phyloP scores from a whole-genome alignment of 768 basidiomycete species.

The Ramaria rubella region DNA sequence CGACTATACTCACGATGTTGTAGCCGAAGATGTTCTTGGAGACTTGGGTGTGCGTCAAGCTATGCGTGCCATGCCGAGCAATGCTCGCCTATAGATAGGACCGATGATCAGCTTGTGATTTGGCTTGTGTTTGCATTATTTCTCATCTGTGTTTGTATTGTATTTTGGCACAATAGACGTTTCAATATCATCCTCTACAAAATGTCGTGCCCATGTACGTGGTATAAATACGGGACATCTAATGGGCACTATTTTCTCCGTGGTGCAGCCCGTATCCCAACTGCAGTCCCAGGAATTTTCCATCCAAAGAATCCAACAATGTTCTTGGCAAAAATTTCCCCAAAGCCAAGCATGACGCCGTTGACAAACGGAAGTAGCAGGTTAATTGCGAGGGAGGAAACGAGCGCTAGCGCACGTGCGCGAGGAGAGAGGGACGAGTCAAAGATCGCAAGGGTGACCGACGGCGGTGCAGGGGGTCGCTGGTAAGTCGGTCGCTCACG shows the following conservation, averaged over 20 bases:
- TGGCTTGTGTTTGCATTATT: not conserved
- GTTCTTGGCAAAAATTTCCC: slow-evolving; percentile 70
- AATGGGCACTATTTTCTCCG: not conserved
- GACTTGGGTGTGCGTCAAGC: slow-evolving; percentile 82
- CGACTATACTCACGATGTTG: not conserved
- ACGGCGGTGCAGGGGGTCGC: slow-evolving; percentile 25
- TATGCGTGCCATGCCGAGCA: slow-evolving; percentile 65
- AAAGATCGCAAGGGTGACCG: slow-evolving; percentile 65
- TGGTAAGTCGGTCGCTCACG: slow-evolving; percentile 20
- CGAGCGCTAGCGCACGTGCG: slow-evolving; percentile 60
- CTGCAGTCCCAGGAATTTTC: slow-evolving; percentile 15
- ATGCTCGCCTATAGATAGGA: slow-evolving; percentile 47
- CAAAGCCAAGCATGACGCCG: slow-evolving; percentile 95
- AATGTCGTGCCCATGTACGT: not conserved
- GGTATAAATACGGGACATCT: not conserved
- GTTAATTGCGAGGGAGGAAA: slow-evolving; percentile 78
- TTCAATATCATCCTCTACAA: not conserved
- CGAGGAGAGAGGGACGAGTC: slow-evolving; percentile 58
- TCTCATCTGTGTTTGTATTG: not conserved
- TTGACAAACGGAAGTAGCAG: slow-evolving; percentile 84
- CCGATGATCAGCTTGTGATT: not conserved
- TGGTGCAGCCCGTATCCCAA: slow-evolving; percentile 12
- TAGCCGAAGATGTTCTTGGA: slow-evolving; percentile 68
- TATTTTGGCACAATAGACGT: not conserved
- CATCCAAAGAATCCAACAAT: slow-evolving; percentile 27